These are phyloP conservation scores for Dryas drummondii DNA, from an alignment of 306 rosid genomes.

Conservation along the genomic window DNA sequence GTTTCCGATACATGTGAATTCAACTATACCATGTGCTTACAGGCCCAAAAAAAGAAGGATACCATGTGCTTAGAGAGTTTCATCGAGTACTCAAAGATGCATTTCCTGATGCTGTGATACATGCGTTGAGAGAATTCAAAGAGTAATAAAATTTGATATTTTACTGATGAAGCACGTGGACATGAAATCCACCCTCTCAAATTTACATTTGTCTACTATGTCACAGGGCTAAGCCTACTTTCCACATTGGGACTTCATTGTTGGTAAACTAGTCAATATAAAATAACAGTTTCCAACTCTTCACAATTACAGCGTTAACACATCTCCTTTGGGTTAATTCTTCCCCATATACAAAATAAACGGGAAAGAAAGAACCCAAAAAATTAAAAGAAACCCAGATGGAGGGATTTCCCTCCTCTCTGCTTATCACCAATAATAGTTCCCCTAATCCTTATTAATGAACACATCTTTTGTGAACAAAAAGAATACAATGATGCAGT, in stretches of 20 bases:
- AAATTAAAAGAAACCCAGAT: conserved; percentile 4
- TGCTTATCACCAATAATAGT: conserved; percentile 28
- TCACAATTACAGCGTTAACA: not conserved
- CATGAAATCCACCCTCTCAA: conserved; percentile 3
- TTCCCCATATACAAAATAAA: conserved; percentile 26
- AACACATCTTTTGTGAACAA: conserved; percentile 27
- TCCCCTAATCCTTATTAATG: conserved; percentile 33
- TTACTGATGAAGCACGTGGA: conserved; percentile 11
- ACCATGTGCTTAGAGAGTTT: not conserved
- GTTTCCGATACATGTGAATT: not conserved
- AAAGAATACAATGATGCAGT: conserved; percentile 32
- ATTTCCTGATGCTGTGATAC: not conserved
- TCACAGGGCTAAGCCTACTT: conserved; percentile 11
- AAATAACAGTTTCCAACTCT: conserved; percentile 20
- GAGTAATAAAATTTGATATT: not conserved
- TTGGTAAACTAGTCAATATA: not conserved
- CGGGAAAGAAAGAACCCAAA: not conserved
- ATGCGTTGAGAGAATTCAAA: not conserved
- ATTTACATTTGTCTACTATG: conserved; percentile 10
- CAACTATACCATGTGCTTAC: not conserved
- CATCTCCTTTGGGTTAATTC: conserved; percentile 14
- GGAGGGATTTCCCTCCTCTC: conserved; percentile 35
- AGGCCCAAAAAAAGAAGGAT: not conserved
- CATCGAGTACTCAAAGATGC: not conserved
- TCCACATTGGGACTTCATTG: not conserved